Conservation (phyloP, 129 eudicot genomes). For the Artemisia tridentata region DNA sequence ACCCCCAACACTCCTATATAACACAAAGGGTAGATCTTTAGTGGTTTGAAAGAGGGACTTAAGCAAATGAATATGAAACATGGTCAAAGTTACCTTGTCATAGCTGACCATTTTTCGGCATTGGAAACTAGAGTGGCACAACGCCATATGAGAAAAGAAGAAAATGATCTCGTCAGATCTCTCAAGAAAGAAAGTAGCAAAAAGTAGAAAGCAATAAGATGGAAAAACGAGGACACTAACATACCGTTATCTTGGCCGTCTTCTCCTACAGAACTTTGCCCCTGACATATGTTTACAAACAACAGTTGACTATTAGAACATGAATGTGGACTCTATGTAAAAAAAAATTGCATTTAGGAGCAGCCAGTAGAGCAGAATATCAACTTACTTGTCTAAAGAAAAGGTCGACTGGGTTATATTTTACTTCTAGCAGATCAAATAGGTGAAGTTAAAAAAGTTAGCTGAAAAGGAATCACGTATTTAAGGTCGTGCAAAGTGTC, state of each 20-base stretch:
- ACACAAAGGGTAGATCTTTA: constrained; percentile 6
- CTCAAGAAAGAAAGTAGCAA: constrained; percentile 6
- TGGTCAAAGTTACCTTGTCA: constrained; percentile 54
- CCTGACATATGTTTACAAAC: constrained; percentile 36
- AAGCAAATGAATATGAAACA: background rate
- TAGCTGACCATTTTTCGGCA: constrained; percentile 59
- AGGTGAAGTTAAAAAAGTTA: background rate
- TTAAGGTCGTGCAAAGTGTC: background rate
- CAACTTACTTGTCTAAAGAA: background rate
- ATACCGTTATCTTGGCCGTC: constrained; percentile 43
- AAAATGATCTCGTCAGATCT: background rate
- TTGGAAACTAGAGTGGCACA: constrained; percentile 6
- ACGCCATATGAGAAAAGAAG: constrained; percentile 5
- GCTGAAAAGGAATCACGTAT: background rate
- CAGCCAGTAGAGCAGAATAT: background rate
- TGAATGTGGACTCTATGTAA: background rate
- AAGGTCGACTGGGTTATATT: background rate
- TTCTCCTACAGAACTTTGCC: constrained; percentile 40
- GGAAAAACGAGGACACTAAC: constrained; percentile 3
- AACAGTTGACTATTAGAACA: background rate
- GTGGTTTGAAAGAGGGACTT: background rate
- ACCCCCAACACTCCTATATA: constrained; percentile 50
- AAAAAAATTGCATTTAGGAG: background rate
- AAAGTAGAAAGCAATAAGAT: constrained; percentile 2
- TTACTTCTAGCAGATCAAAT: background rate